Conservation (phyloP, 2,329 filamentous ascomycete species). For the Sclerotiophoma versabilis region DNA sequence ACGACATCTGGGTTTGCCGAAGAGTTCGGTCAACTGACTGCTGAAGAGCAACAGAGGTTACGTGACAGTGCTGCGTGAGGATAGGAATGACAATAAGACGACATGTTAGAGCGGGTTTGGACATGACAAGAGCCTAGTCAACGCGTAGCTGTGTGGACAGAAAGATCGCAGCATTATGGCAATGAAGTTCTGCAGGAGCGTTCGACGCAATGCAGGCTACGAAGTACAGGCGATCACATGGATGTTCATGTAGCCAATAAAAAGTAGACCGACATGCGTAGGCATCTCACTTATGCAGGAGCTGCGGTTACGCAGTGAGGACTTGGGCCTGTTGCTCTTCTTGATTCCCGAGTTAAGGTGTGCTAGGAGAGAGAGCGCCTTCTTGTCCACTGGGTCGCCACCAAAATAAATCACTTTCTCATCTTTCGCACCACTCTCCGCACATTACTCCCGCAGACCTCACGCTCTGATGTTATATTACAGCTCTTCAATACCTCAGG, state of each 20-base stretch:
- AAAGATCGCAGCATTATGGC: neutral
- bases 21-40: slow-evolving; percentile 61
- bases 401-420: too few relatives aligned
- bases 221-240: slow-evolving; percentile 1
- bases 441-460: too few relatives aligned
- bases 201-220: slow-evolving; percentile 3
- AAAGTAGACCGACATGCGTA: neutral
- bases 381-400: too few relatives aligned
- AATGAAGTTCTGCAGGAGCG: neutral
- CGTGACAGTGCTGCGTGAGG: slow-evolving; percentile 42
- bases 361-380: too few relatives aligned
- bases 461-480: too few relatives aligned
- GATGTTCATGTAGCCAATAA: slow-evolving; percentile 1
- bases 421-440: too few relatives aligned
- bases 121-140: neutral
- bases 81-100: neutral
- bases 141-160: neutral
- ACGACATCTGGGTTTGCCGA: slow-evolving; percentile 63
- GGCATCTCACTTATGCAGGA: neutral
- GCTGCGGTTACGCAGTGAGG: neutral
- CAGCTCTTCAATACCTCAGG: too few relatives aligned
- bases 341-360: too few relatives aligned
- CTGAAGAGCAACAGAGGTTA: slow-evolving; percentile 63
- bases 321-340: neutral
- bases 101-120: neutral